A percentile compares a stretch with the other conserved stretches of the same genome.
These are phyloP conservation scores for Wallacemonas sp. DNA, from an alignment of 208 protist species.

Conservation along the genomic window DNA sequence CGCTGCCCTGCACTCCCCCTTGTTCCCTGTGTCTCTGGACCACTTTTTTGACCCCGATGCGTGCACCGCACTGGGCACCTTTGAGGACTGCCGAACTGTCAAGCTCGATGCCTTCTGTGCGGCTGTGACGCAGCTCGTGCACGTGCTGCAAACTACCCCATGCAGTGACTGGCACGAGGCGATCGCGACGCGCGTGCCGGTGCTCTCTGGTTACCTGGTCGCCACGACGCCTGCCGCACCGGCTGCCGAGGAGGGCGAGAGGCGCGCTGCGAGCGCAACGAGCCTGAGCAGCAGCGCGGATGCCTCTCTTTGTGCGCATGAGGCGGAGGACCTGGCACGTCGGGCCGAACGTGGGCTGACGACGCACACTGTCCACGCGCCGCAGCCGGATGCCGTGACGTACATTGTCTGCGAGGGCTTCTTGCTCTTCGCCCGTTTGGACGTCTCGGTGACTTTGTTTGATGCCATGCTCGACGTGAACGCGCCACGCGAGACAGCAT, in stretches of 20 bases:
- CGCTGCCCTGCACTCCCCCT: constrained; percentile 35
- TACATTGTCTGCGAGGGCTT: constrained; percentile 66
- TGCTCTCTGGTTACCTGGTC: constrained; percentile 8
- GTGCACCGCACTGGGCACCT: constrained; percentile 45
- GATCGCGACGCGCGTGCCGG: constrained; percentile 5
- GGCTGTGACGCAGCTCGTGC: constrained; percentile 19
- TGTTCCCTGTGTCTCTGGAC: constrained; percentile 56
- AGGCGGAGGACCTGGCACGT: constrained; percentile 32
- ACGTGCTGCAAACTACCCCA: neutral
- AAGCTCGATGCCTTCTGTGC: constrained; percentile 21
- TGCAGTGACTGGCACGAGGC: neutral
- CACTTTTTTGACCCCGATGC: constrained; percentile 38
- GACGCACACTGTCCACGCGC: neutral
- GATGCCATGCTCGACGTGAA: constrained; percentile 43
- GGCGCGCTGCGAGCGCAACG: neutral
- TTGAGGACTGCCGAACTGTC: constrained; percentile 61
- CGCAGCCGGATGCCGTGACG: constrained; percentile 7
- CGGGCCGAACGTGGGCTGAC: neutral
- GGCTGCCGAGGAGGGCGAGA: neutral
- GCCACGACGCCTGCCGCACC: neutral
- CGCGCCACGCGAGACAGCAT: constrained; percentile 52
- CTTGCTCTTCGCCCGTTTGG: constrained; percentile 33
- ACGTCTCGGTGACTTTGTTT: constrained; percentile 18
- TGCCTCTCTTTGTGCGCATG: constrained; percentile 42
- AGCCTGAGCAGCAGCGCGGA: constrained; percentile 19